Base-by-base conservation (phyloP, 164 flowering plant genomes). In the Vitis labrusca region DNA sequence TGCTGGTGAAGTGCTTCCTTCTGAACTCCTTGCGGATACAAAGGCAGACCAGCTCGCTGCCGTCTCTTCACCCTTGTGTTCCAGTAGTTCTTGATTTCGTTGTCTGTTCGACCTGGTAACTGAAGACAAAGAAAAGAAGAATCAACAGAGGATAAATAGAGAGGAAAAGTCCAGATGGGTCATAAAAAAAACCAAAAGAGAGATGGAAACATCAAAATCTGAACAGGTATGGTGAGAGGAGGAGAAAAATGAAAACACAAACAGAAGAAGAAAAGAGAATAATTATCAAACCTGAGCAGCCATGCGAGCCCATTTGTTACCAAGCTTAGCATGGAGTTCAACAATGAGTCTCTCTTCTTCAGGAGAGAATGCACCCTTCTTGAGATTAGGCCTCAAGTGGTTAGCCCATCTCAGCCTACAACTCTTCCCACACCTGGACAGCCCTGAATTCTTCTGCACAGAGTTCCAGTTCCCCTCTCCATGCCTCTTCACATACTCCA, bases 251-350 rank as follows among this genome's bases (percentile, higher is more conserved):
- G 10, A 13, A 2, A 66, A 55, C 15, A 17, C 16, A 23, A 63
- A 30, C 11, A 55, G 23, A 44, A 53, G 47, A 50, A 50, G 14
- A 69, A 16, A 55, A n/a, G 27, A 27, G 16, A 27, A 12, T n/a
- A 14, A 10, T 27, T 12, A 47, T 9, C 6, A 15, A 61, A 86
- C 97, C 86, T 89, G 97, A 61, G 93, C 71, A 14, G 97, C 93
- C 93, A 91, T 89, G 51, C 89, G 89, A 73, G 97, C 97, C 97
- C 97, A 91, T 80, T 91, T 91, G 82, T 89, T 91, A 53, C 97
- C 97, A 19, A 85, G 76, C 72, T 81, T 87, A 50, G 97, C 74
- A 73, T 91, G 97, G 32, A 91, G 86, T 32, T 87, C 82, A 52
- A 89, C 75, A 68, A 91, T 89, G 70, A 83, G 70, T 10, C 75